Percentiles rank a stretch among this genome's conserved stretches.
Conservation (phyloP, 495 filamentous ascomycete genomes). For the Aspergillus wentii region DNA sequence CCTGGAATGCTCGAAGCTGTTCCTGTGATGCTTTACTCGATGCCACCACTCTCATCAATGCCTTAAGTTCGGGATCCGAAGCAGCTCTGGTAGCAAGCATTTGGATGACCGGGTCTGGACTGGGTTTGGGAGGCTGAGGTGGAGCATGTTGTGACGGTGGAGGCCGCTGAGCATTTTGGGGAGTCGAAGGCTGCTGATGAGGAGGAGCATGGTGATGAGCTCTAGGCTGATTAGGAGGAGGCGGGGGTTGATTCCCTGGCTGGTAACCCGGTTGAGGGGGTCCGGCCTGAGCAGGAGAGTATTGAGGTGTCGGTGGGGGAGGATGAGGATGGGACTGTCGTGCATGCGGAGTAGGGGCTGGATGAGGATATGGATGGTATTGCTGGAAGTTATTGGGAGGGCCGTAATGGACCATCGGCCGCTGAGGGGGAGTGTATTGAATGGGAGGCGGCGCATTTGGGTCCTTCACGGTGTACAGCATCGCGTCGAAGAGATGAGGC, state of each 20-base stretch:
- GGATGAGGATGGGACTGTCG: conserved; percentile 16
- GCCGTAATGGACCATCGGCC: conserved; percentile 66
- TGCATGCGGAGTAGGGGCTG: conserved; percentile 32
- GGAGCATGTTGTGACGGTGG: conserved; percentile 28
- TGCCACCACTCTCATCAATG: conserved; percentile 94
- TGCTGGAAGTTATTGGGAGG: conserved; percentile 51
- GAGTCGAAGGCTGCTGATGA: conserved; percentile 19
- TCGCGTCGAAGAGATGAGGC: conserved; percentile 86
- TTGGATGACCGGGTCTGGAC: conserved; percentile 91
- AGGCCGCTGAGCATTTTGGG: conserved; percentile 28
- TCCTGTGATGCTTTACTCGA: conserved; percentile 73
- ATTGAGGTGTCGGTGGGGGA: not conserved
- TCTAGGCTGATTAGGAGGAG: conserved; percentile 20
- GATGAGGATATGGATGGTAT: conserved; percentile 43
- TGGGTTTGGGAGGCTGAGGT: conserved; percentile 42
- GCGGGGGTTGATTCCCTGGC: conserved; percentile 15
- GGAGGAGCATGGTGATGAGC: conserved; percentile 26
- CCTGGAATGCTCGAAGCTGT: conserved; percentile 84
- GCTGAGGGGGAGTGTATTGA: conserved; percentile 47
- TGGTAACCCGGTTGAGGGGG: conserved; percentile 16
- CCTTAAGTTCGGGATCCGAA: conserved; percentile 80
- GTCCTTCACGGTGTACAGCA: conserved; percentile 81
- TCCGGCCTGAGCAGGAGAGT: conserved; percentile 6
- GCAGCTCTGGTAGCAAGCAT: conserved; percentile 84
- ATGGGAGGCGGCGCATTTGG: conserved; percentile 44